Conservation (phyloP, 495 filamentous ascomycete genomes). For the Daldinia childiae region DNA sequence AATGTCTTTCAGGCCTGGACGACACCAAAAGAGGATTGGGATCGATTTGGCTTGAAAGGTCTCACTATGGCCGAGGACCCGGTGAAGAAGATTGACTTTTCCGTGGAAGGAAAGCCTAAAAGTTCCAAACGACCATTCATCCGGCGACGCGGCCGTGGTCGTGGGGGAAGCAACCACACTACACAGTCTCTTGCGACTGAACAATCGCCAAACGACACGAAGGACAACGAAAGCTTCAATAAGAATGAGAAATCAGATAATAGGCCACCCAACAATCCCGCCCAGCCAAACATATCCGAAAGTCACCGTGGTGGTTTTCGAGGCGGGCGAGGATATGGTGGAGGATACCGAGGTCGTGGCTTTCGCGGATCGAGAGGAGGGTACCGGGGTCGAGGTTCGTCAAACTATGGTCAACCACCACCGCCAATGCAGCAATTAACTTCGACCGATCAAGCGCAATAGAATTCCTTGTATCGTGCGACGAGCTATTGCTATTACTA, state of each 20-base stretch:
- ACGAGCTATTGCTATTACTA: neutral
- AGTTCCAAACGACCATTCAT: constrained; percentile 46
- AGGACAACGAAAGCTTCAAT: constrained; percentile 1
- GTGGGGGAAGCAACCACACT: constrained; percentile 23
- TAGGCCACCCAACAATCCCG: neutral
- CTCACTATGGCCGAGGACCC: constrained; percentile 65
- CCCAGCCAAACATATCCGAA: constrained; percentile 2
- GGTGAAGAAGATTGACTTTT: constrained; percentile 65
- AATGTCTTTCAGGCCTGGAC: constrained; percentile 73
- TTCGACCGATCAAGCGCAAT: constrained; percentile 36
- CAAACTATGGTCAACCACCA: constrained; percentile 20
- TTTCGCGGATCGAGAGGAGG: constrained; percentile 37
- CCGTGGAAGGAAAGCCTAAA: constrained; percentile 55
- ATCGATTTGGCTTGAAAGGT: constrained; percentile 59
- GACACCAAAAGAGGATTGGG: constrained; percentile 59
- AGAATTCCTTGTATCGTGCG: constrained; percentile 21
- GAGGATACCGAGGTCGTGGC: constrained; percentile 37
- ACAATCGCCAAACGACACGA: constrained; percentile 7
- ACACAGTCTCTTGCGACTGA: neutral
- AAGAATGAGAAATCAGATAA: constrained; percentile 6
- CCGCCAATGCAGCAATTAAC: constrained; percentile 12
- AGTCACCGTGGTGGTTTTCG: constrained; percentile 37
- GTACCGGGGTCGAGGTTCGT: constrained; percentile 37
- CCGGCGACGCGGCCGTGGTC: constrained; percentile 43
- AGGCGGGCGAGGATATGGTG: constrained; percentile 43